Evolutionary conservation across 2,329 filamentous ascomycete genomes (phyloP), one percentile per base, ranked within the genome.

Genomic region (Hirsutella minnesotensis): DNA sequence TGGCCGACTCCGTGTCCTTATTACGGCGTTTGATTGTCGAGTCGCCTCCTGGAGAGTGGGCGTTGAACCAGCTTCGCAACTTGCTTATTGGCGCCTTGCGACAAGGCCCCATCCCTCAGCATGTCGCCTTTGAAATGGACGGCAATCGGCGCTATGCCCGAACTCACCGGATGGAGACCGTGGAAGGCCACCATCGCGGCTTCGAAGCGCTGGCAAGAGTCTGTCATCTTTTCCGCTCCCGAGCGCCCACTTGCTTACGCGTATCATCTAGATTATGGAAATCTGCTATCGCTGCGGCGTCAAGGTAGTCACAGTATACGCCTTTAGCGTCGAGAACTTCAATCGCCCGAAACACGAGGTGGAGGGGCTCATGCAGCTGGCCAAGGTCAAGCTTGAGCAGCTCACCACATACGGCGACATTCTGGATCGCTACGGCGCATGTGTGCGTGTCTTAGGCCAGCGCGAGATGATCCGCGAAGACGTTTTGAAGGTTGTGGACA

Each of bases 61-160:
- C 75, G n/a, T 71, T 94, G 46, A 79, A 77, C 46, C 79, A 82
- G 54, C 65, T 94, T 18, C 80, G 87, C 49, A 86, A 94, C 60
- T 69, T 95, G 40, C 73, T 96, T 48, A 92, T 98, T 53, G 86
- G 87, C 43, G 84, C 89, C 40, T 67, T 96, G 42, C 82, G 82
- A 57, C 90, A 95, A 64, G 92, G 92, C 0, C 87, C 88, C 2
- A 83, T 98, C 43, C 92, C 92, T 9, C 81, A 87, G 56, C 92
- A 98, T 77, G 79, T 98, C 47, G 92, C 92, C n/a, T 98, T 98
- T 58, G 90, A 95, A 53, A 98, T 98, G 92, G 92, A 98, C 61
- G 92, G 92, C 44, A 98, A 98, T 65, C 73, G 92, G 55, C 83
- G 92, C 38, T 98, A 94, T 67, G 92, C 92, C 13, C 77, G 86